Evolutionary conservation across 306 rosid species (phyloP), one percentile per base, ranked within the genome.

Genomic region (Prosopis cineraria): DNA sequence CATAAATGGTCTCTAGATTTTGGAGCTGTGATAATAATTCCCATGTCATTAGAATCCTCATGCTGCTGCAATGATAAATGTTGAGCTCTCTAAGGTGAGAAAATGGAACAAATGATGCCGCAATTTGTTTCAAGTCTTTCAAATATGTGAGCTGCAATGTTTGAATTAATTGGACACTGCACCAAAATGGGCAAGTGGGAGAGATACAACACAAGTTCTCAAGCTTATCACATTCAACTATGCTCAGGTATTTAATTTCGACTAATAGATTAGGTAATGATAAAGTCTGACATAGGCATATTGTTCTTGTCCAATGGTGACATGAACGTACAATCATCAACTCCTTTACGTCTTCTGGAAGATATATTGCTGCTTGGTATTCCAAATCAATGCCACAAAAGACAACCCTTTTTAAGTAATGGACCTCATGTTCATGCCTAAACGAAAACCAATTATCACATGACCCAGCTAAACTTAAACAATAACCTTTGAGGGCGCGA

Each of bases 41-140:
- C n/a, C n/a, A n/a, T n/a, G n/a, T n/a, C n/a, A 80, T 25, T n/a
- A 73, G 30, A 25, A n/a, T 80, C 70, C 41, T 66, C 13, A 80
- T 65, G 11, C 59, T 30, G 10, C 65, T 56, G 47, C 83, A 79
- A 4, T 39, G 13, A 2, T 4, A 17, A 40, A 80, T 37, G 2
- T 30, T 27, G 37, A 80, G 24, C 7, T 50, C 24, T 65, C 24
- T 73, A 30, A 80, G 83, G 14, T 68, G 25, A 4, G 69, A 53
- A 37, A 1, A 37, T 37, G 1, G 53, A 47, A 11, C 44, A 9
- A 40, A 9, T 40, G 53, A 20, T 11, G 2, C 1, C 11, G 4
- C 22, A 6, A 40, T 40, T 6, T 40, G 1, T 40, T 40, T 8
- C 10, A 47, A 47, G 53, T 6, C 53, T 47, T 47, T 4, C 53